Conservation (phyloP, 2,329 filamentous ascomycete species). For the Cryoendolithus antarcticus region DNA sequence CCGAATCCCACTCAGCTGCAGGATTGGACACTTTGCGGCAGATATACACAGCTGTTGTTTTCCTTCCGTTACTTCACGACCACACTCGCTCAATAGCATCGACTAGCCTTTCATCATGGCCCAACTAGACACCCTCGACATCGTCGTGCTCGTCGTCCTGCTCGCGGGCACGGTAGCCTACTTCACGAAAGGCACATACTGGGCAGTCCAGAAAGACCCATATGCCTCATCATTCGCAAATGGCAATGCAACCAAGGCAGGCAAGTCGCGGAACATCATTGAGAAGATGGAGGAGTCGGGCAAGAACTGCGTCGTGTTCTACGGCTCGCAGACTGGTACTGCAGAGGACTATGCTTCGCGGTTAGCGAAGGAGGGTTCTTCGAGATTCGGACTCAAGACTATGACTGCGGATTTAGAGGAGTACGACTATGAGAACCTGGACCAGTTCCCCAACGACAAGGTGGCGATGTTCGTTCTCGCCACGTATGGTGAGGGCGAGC, state of each 20-base stretch:
- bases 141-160: conserved; percentile 77
- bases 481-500: conserved; percentile 96
- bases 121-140: conserved; percentile 89
- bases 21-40: too few species aligned
- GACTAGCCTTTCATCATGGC: conserved; percentile 51
- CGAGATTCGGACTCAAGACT: conserved; percentile 88
- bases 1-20: too few species aligned
- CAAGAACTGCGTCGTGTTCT: conserved; percentile 98
- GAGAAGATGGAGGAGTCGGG: conserved; percentile 91
- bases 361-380: conserved; percentile 92
- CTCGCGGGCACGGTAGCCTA: conserved; percentile 83
- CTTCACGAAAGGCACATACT: conserved; percentile 94
- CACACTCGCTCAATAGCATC: too few species aligned
- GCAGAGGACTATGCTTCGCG: conserved; percentile 96
- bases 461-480: conserved; percentile 89
- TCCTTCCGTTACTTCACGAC: too few species aligned
- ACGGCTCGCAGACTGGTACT: conserved; percentile 95
- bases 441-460: conserved; percentile 79
- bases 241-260: conserved; percentile 55
- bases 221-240: conserved; percentile 66
- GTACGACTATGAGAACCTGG: conserved; percentile 91
- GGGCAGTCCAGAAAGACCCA: conserved; percentile 78
- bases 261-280: conserved; percentile 80
- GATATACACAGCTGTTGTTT: too few species aligned
- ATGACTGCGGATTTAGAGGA: conserved; percentile 98